Percentiles rank a stretch among this genome's conserved stretches.
Evolutionary conservation across 352 stramenopile species (phyloP).

Genomic region (Peronospora farinosa): DNA sequence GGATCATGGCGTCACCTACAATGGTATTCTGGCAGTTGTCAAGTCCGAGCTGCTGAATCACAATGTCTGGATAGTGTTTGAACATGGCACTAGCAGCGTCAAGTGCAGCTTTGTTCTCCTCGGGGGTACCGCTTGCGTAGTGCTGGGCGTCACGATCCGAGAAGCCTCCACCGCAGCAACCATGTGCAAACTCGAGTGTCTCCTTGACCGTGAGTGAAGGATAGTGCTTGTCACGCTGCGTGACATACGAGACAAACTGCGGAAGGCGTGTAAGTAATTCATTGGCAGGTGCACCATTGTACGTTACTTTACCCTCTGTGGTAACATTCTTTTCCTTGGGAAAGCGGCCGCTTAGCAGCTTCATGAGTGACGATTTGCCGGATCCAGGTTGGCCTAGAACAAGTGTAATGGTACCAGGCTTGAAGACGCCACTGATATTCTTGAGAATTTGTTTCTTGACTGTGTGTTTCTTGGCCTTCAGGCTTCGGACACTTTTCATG

Average conservation of each 20-base stretch:
- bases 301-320: too few relatives aligned
- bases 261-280: constrained; percentile 14
- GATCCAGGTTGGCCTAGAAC: constrained; percentile 19
- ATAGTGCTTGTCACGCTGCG: constrained; percentile 38
- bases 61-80: constrained; percentile 2
- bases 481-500: constrained; percentile 11
- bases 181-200: constrained; percentile 44
- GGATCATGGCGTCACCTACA: neutral
- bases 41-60: constrained; percentile 3
- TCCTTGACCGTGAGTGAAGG: constrained; percentile 45
- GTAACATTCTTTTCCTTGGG: too few relatives aligned
- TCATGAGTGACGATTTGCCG: too few relatives aligned
- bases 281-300: constrained; percentile 14
- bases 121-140: constrained; percentile 14
- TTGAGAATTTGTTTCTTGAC: constrained; percentile 37
- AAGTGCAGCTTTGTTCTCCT: constrained; percentile 32
- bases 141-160: constrained; percentile 12
- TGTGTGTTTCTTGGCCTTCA: constrained; percentile 25
- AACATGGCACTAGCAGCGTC: constrained; percentile 23
- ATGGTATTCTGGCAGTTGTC: constrained; percentile 4
- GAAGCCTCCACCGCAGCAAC: constrained; percentile 25
- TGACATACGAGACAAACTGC: constrained; percentile 38
- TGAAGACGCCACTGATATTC: constrained; percentile 35
- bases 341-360: too few relatives aligned
- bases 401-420: constrained; percentile 43